phyloP scores from a whole-genome alignment of 352 stramenopile genomes.

The Plasmopara muralis region DNA sequence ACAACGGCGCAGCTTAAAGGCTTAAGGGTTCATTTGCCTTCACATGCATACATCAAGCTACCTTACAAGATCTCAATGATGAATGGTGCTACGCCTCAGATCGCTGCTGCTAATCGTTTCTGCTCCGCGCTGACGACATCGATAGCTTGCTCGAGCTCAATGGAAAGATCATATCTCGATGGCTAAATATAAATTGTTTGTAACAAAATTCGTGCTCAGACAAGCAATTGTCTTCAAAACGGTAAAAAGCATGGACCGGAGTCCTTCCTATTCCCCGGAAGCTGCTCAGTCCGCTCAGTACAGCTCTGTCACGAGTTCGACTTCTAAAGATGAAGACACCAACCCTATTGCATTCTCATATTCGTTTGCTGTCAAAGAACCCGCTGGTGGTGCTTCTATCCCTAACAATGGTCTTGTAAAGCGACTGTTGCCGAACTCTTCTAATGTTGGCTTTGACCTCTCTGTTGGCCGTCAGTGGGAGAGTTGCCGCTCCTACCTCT shows the following conservation, averaged over 20 bases:
- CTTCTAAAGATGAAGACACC: neutral
- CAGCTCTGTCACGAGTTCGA: neutral
- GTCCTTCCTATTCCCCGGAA: neutral
- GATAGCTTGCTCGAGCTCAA: too few relatives aligned
- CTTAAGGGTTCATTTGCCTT: too few relatives aligned
- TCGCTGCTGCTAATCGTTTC: too few relatives aligned
- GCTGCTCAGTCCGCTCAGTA: slow-evolving; percentile 1
- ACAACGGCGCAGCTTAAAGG: too few relatives aligned
- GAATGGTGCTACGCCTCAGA: neutral
- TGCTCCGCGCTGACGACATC: too few relatives aligned
- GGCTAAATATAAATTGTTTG: slow-evolving; percentile 1
- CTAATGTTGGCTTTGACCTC: too few relatives aligned
- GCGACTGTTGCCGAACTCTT: too few relatives aligned
- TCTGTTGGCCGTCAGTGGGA: slow-evolving; percentile 1
- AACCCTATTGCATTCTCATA: neutral
- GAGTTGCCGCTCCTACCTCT: neutral
- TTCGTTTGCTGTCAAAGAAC: neutral
- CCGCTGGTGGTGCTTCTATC: neutral
- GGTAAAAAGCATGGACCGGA: slow-evolving; percentile 1
- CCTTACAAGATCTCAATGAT: too few relatives aligned
- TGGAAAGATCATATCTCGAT: neutral
- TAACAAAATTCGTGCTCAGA: slow-evolving; percentile 3
- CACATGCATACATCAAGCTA: too few relatives aligned
- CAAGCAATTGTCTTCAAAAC: neutral
- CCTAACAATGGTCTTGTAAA: too few relatives aligned